Percentiles rank a stretch among this genome's conserved stretches.
Conservation (phyloP, 2,329 filamentous ascomycete species). For the Claviceps capensis region DNA sequence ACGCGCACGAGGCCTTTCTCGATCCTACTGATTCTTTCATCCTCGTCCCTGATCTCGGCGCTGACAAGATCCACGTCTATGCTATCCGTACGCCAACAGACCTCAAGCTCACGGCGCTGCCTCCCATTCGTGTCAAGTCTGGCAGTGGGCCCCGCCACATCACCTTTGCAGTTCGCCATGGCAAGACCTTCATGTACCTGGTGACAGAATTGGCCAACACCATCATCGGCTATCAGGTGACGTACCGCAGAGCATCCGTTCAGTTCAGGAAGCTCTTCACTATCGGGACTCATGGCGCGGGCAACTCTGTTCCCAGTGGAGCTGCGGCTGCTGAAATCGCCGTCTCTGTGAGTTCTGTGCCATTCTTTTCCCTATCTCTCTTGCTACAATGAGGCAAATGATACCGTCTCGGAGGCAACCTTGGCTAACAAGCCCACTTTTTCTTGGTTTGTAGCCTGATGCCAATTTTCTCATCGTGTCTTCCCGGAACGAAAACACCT, state of each 20-base stretch:
- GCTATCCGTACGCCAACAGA: conserved; percentile 27
- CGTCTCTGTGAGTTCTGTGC: conserved; percentile 36
- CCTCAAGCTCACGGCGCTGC: conserved; percentile 24
- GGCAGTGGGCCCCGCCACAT: conserved; percentile 54
- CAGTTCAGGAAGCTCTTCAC: conserved; percentile 32
- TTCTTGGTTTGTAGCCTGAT: conserved; percentile 32
- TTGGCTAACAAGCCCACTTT: too few relatives aligned
- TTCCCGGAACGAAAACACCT: conserved; percentile 48
- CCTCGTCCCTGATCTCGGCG: conserved; percentile 51
- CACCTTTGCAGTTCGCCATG: conserved; percentile 35
- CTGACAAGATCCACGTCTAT: conserved; percentile 47
- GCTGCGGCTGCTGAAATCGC: conserved; percentile 41
- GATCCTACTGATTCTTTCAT: conserved; percentile 53
- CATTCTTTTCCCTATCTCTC: conserved; percentile 12
- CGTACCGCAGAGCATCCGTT: conserved; percentile 31
- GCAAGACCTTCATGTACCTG: conserved; percentile 42
- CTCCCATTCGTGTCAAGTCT: conserved; percentile 27
- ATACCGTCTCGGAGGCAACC: too few relatives aligned
- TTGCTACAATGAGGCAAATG: too few relatives aligned
- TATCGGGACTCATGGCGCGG: conserved; percentile 34
- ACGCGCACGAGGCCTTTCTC: conserved; percentile 50
- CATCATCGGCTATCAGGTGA: conserved; percentile 42
- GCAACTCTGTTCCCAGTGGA: conserved; percentile 23
- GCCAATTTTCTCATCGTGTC: conserved; percentile 51
- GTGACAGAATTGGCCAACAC: conserved; percentile 47